Base-by-base conservation (phyloP, 2,329 filamentous ascomycete genomes). In the Ascochyta rabiei region DNA sequence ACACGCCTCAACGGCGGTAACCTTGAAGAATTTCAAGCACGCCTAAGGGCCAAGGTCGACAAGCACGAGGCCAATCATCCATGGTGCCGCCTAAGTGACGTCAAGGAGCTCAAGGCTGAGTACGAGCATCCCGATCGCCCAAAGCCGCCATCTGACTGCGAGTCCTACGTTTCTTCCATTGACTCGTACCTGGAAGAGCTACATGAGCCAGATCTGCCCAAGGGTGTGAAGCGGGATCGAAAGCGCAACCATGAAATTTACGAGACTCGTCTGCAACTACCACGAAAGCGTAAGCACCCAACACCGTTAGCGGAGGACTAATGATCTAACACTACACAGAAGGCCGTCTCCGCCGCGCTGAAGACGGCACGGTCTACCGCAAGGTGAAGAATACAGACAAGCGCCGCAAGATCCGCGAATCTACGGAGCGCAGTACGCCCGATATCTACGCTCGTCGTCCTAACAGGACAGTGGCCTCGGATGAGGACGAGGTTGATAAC, bases 181-280 rank as follows among this genome's bases (percentile, higher is more conserved):
- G 69, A 72, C 38, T 70, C 66, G 7, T 72, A 68, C 35, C 56
- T 71, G 9, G 65, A 72, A 34, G 68, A 72, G 41, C 54, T 71
- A 10, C 64, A 67, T 7, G 69, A 70, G 49, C 64, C 61, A 15
- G 64, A 69, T 1, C 16, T 62, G 4, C 63, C 59, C 1, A 64
- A 50, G 37, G 64, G 63, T 15, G 42, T 23, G 33, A 71, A 66
- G 59, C 54, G 59, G 28, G 53, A 55, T 23, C 59, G 54, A 19
- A 54, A 53, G n/a, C 45, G 58, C n/a, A 57, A 57, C 23, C 63
- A 69, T 26, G 69, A 71, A 47, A 21, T 66, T n/a, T 71, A 71
- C 37, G 68, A 70, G 42, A 61, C 66, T 24, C 67, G 69, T 8
- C 47, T 65, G n/a, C 60, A 65, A 51, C 40, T 47, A 59, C 61